These are phyloP conservation scores for Pichia exigua DNA, from an alignment of 805 yeast genomes.

Conservation along the genomic window DNA sequence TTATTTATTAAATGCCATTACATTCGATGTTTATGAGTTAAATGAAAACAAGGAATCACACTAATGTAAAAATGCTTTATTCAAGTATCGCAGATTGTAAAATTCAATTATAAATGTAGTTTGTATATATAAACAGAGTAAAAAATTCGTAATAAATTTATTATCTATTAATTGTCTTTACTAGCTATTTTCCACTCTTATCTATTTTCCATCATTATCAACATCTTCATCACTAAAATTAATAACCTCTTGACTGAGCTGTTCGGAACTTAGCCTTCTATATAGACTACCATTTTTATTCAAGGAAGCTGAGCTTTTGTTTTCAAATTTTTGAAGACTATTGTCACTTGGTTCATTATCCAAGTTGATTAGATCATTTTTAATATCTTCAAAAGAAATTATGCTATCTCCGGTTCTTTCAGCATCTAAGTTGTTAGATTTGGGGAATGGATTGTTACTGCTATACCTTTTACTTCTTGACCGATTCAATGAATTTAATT, in stretches of 20 bases:
- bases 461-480: slow-evolving; percentile 14
- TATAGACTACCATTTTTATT: slow-evolving; percentile 1
- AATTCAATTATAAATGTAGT: not conserved
- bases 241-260: slow-evolving; percentile 18
- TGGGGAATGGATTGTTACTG: slow-evolving; percentile 23
- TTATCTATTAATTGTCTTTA: not conserved
- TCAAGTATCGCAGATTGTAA: not conserved
- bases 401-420: slow-evolving; percentile 4
- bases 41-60: not conserved
- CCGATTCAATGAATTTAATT: not conserved
- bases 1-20: slow-evolving; percentile 8
- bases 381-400: slow-evolving; percentile 8
- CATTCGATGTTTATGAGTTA: slow-evolving; percentile 8
- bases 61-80: not conserved
- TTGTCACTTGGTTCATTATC: not conserved
- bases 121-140: not conserved
- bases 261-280: slow-evolving; percentile 16
- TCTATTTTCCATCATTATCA: slow-evolving; percentile 8
- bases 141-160: not conserved
- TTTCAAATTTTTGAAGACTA: not conserved
- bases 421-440: not conserved
- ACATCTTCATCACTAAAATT: slow-evolving; percentile 21
- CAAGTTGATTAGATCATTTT: slow-evolving; percentile 3
- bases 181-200: not conserved
- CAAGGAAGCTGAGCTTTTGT: not conserved